A percentile compares a stretch with the other conserved stretches of the same genome.
phyloP scores from a whole-genome alignment of 257 asterid genomes.

The Solanum pennellii region DNA sequence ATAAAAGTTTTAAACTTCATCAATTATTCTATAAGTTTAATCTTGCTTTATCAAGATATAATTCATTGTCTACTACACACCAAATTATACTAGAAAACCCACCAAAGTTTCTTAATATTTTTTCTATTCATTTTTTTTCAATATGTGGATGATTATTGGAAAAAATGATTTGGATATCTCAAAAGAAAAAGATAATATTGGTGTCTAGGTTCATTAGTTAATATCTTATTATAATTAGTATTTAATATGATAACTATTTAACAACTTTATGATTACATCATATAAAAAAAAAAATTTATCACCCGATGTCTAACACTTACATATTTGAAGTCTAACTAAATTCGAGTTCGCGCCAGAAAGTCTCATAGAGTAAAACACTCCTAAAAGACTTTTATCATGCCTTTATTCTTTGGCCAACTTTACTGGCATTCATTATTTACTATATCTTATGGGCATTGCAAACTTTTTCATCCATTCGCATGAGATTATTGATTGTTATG shows the following conservation, averaged over 20 bases:
- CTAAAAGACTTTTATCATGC: neutral
- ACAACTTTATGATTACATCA: neutral
- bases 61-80: neutral
- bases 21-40: neutral
- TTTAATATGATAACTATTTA: neutral
- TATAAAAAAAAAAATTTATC: too few species aligned
- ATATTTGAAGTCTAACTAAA: too few species aligned
- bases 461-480: neutral
- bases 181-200: too few species aligned
- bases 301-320: neutral
- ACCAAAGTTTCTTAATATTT: neutral
- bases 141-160: neutral
- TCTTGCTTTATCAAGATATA: neutral
- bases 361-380: neutral
- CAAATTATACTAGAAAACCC: neutral
- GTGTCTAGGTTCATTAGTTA: neutral
- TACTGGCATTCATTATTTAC: neutral
- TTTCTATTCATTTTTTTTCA: neutral
- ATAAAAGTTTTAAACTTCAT: too few species aligned
- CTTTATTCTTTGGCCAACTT: neutral
- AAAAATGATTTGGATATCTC: neutral
- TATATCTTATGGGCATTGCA: neutral
- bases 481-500: neutral
- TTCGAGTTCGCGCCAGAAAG: fast-evolving
- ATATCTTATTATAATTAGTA: too few species aligned